Evolutionary conservation across 306 rosid genomes (phyloP).

Genomic region (Trichosanthes truncata): DNA sequence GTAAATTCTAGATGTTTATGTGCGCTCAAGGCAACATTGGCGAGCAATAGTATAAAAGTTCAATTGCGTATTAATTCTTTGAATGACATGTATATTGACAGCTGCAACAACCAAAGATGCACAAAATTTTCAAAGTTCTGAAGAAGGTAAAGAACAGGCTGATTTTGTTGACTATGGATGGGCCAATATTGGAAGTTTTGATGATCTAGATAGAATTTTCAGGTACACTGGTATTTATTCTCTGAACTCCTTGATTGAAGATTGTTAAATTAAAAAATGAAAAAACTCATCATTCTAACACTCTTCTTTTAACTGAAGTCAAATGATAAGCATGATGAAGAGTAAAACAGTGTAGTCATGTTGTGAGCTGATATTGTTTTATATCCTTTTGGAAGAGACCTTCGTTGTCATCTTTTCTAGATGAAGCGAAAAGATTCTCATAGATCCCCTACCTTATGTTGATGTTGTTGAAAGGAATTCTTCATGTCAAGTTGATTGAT

Average conservation of each 20-base stretch:
- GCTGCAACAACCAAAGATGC: slow-evolving; percentile 45
- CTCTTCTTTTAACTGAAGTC: neutral
- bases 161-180: slow-evolving; percentile 81
- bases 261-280: neutral
- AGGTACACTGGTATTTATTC: slow-evolving; percentile 46
- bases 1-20: slow-evolving; percentile 10
- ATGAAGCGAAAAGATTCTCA: neutral
- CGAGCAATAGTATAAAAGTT: neutral
- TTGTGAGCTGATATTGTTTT: neutral
- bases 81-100: slow-evolving; percentile 29
- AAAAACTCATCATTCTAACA: neutral
- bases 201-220: slow-evolving; percentile 79
- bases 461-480: neutral
- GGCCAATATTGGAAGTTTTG: slow-evolving; percentile 89
- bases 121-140: slow-evolving; percentile 33
- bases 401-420: neutral
- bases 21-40: neutral
- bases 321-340: neutral
- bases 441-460: neutral
- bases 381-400: neutral
- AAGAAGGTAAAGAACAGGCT: slow-evolving; percentile 63
- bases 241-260: slow-evolving; percentile 7
- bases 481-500: neutral
- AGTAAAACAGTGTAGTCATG: neutral
- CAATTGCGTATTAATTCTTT: neutral